Conservation (phyloP, 768 basidiomycete species). For the Mycena albidolilacea region DNA sequence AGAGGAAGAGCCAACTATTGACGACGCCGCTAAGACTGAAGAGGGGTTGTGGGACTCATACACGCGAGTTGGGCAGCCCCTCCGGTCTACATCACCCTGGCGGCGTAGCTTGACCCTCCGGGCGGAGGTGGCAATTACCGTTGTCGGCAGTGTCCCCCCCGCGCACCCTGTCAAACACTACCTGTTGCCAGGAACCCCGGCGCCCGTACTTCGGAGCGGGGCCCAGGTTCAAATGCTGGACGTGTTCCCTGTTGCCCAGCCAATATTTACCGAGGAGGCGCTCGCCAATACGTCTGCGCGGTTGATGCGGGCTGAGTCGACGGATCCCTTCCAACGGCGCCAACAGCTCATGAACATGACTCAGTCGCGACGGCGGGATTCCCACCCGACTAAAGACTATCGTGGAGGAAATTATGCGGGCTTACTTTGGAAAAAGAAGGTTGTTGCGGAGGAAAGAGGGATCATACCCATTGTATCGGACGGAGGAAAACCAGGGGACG, state of each 20-base stretch:
- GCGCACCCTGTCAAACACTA: constrained; percentile 11
- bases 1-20: neutral
- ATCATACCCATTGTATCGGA: constrained; percentile 1
- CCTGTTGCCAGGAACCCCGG: neutral
- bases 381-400: constrained; percentile 13
- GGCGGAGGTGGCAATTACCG: neutral
- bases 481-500: neutral
- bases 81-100: neutral
- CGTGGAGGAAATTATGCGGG: constrained; percentile 14
- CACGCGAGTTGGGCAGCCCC: constrained; percentile 7
- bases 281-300: constrained; percentile 21
- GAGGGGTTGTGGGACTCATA: constrained; percentile 26
- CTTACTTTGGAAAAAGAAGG: constrained; percentile 32
- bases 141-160: neutral
- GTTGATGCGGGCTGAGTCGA: constrained; percentile 16
- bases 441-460: constrained; percentile 25
- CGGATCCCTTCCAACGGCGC: neutral
- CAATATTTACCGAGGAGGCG: constrained; percentile 10
- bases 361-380: neutral
- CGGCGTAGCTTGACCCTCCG: neutral
- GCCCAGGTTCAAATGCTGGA: neutral
- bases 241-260: constrained; percentile 15
- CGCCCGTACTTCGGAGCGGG: constrained; percentile 5
- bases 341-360: neutral
- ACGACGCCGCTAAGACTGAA: neutral